These are phyloP conservation scores for Caloboletus inedulis DNA, from an alignment of 1,284 basidiomycete species.

Conservation along the genomic window DNA sequence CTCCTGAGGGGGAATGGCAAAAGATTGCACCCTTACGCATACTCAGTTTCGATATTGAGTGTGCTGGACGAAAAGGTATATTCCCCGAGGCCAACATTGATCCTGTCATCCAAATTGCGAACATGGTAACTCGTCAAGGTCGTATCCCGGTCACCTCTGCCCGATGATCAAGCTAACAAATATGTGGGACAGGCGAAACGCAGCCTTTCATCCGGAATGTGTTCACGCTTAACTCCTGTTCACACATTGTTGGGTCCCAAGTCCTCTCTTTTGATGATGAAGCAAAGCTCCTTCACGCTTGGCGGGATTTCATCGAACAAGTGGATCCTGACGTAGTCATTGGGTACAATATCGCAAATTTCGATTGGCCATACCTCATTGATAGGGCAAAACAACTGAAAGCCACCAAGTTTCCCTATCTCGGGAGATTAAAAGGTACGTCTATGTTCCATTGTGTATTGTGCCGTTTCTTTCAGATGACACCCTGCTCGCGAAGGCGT, in stretches of 20 bases:
- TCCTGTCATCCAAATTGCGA: slow-evolving; percentile 95
- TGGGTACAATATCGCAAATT: slow-evolving; percentile 89
- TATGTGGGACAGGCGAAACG: slow-evolving; percentile 57
- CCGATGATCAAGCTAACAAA: slow-evolving; percentile 1
- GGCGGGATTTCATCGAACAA: slow-evolving; percentile 82
- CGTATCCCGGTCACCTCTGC: slow-evolving; percentile 10
- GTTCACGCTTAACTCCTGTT: slow-evolving; percentile 92
- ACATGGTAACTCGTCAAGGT: slow-evolving; percentile 97
- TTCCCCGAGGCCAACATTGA: slow-evolving; percentile 88
- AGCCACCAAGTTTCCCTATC: slow-evolving; percentile 65
- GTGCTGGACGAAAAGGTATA: slow-evolving; percentile 92
- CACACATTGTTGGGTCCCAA: slow-evolving; percentile 92
- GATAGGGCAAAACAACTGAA: slow-evolving; percentile 86
- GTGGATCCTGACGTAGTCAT: slow-evolving; percentile 93
- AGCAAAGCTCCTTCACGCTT: slow-evolving; percentile 65
- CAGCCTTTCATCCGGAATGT: slow-evolving; percentile 93
- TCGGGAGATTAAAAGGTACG: slow-evolving; percentile 78
- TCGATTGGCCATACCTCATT: slow-evolving; percentile 92
- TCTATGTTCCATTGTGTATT: background rate
- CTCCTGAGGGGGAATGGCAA: slow-evolving; percentile 88
- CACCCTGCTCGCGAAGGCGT: slow-evolving; percentile 46
- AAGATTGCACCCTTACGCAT: slow-evolving; percentile 88
- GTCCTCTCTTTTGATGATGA: slow-evolving; percentile 86
- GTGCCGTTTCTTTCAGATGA: slow-evolving; percentile 1
- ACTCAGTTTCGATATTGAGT: slow-evolving; percentile 96